Evolutionary conservation across 2,329 filamentous ascomycete species (phyloP), one percentile per base, ranked within the genome.

Genomic region (Talaromyces pinophilus): DNA sequence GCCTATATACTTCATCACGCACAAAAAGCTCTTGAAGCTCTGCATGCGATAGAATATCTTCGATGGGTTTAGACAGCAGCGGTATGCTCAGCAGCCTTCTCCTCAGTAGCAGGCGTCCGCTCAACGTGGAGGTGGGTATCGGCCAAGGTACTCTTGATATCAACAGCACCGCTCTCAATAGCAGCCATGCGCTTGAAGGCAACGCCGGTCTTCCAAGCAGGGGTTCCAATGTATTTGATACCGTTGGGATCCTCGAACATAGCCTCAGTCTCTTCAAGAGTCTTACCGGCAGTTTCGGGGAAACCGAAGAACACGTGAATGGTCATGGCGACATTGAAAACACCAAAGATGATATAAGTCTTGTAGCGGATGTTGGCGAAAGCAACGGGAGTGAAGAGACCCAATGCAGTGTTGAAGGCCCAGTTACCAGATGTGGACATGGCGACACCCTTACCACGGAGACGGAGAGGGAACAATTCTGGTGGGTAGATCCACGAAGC

Each of bases 301-400:
- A 87, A 87, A 17, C 83, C 76, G 69, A 93, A 82, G 75, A 86
- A 85, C 74, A 90, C 87, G 76, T 92, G 89, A 48, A 92, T 73
- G 55, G 87, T 87, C 70, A 90, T 90, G 22, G 83, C 82, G 0
- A 83, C 83, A 74, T 90, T 91, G 81, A 92, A 92, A 17, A 87
- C 84, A 13, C 85, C 91, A 73, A 94, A 94, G 69, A 94, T 83
- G 76, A 93, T 86, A 77, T 93, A 93, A 69, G 87, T 87, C 71
- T 85, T 76, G 79, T 84, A 86, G 67, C 80, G 67, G 72, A 86
- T 86, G 72, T 82, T 86, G 68, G 82, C 82, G 70, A 87, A 86
- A 0, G 84, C 82, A 0, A 84, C 83, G 0, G 85, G 85, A 0
- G 85, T 83, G 70, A 87, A 87, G 72, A 85, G 83, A n/a, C 80